Conservation (phyloP, 345 rosid species). For the Luvunga scandens region DNA sequence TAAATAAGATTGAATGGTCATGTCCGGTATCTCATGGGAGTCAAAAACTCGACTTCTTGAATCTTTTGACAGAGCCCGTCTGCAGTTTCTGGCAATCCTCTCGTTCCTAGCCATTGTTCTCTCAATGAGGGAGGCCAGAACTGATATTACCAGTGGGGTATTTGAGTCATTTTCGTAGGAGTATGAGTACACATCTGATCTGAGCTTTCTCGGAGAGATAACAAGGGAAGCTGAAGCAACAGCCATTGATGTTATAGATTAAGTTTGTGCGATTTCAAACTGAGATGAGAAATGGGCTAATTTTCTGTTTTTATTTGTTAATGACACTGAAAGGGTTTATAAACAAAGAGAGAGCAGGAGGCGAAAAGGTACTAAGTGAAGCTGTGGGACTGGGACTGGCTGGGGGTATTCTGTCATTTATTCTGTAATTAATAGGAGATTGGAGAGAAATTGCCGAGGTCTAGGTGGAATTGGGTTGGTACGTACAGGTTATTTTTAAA, state of each 20-base stretch:
- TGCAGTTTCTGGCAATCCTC: constrained; percentile 48
- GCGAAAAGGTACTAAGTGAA: too few relatives aligned
- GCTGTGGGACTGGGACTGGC: too few relatives aligned
- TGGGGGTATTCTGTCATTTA: too few relatives aligned
- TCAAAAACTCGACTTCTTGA: constrained; percentile 54
- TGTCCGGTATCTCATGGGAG: constrained; percentile 70
- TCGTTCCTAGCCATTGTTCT: constrained; percentile 66
- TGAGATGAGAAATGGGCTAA: not conserved
- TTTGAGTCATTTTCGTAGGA: constrained; percentile 56
- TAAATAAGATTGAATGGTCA: constrained; percentile 73
- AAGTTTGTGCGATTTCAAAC: not conserved
- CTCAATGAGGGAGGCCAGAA: constrained; percentile 71
- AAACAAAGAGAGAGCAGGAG: too few relatives aligned
- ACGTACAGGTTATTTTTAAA: constrained; percentile 8
- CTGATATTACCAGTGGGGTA: constrained; percentile 75
- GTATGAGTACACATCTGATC: constrained; percentile 73
- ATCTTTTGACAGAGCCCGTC: constrained; percentile 33
- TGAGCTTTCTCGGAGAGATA: constrained; percentile 81
- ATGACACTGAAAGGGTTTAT: too few relatives aligned
- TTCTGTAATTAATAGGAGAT: not conserved
- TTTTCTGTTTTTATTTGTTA: too few relatives aligned
- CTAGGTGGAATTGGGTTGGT: not conserved
- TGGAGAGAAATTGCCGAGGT: not conserved
- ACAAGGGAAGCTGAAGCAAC: constrained; percentile 44
- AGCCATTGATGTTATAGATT: not conserved